Percentiles rank a stretch among this genome's conserved stretches.
These are phyloP conservation scores for Tremella mesenterica DNA, from an alignment of 768 basidiomycete genomes.

Conservation along the genomic window DNA sequence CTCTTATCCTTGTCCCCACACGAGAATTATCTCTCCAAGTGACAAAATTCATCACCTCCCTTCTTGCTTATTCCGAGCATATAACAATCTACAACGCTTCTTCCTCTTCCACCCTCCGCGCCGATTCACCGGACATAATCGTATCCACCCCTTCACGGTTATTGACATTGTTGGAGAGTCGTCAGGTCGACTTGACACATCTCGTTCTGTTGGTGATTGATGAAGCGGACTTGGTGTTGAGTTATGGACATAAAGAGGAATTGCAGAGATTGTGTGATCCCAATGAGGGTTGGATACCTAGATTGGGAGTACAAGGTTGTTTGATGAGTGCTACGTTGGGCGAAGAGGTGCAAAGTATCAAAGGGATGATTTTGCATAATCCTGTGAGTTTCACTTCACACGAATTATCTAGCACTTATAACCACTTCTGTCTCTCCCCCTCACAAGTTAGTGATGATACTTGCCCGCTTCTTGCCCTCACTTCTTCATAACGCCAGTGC, in stretches of 20 bases:
- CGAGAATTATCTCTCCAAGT: slow-evolving; percentile 90
- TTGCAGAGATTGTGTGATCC: slow-evolving; percentile 53
- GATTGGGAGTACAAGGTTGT: slow-evolving; percentile 66
- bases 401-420: neutral
- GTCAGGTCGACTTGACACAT: slow-evolving; percentile 57
- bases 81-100: neutral
- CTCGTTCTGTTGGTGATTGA: slow-evolving; percentile 88
- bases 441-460: no score
- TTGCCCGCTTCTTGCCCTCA: no score
- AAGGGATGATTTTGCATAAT: slow-evolving; percentile 74
- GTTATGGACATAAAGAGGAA: slow-evolving; percentile 84
- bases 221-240: slow-evolving; percentile 92
- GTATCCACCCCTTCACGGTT: slow-evolving; percentile 69
- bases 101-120: slow-evolving; percentile 45
- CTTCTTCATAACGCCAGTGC: no score
- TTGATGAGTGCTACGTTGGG: slow-evolving; percentile 98
- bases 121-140: slow-evolving; percentile 70
- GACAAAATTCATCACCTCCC: slow-evolving; percentile 55
- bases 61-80: slow-evolving; percentile 56
- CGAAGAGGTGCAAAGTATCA: slow-evolving; percentile 83
- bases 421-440: neutral
- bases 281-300: slow-evolving; percentile 52
- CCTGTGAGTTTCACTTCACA: slow-evolving; percentile 54
- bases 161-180: slow-evolving; percentile 60
- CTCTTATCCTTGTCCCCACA: slow-evolving; percentile 57